Base-by-base conservation (phyloP, 371 early-diverging fungal genomes). In the Conidiobolus incongruus region DNA sequence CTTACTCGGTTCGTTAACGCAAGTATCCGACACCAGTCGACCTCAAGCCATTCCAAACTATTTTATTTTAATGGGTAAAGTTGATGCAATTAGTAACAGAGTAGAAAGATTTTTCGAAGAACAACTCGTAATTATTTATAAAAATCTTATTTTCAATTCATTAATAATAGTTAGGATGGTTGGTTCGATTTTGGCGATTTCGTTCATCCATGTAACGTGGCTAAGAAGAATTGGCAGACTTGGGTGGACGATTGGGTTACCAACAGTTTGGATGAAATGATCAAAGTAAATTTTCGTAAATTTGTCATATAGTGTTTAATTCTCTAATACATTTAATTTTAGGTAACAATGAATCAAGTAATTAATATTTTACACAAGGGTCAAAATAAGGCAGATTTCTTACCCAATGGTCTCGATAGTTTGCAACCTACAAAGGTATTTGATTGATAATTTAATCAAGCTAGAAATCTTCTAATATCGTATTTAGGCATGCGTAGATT, bases 161-260 rank as follows among this genome's bases (percentile, higher is more conserved):
- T n/a, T n/a, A n/a, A n/a, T n/a, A n/a, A n/a, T n/a, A n/a, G n/a
- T n/a, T n/a, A n/a, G n/a, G n/a, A n/a, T n/a, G n/a, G n/a, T n/a
- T n/a, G n/a, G n/a, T n/a, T 90, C 22, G 80, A 82, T 61, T 77
- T 75, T 56, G 57, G 63, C 26, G 91, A 90, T 52, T 88, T 89
- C 52, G 60, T 89, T 46, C 75, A 79, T 46, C 70, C 68, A n/a
- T 68, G 77, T 40, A 77, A 78, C 53, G 75, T 81, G 47, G 87
- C 87, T 46, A 87, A 86, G 49, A 77, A 80, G 52, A 50, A 61
- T 1, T 76, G 86, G 56, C 88, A 88, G 57, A 63, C 74, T 6
- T 34, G 68, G 17, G 56, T 86, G 23, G 91, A 90, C 51, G 88
- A 88, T 44, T 63, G 68, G 19, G 86, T 89, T 1, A 90, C 88